Conservation (phyloP, 2,329 filamentous ascomycete genomes). For the Aspergillus sojae region DNA sequence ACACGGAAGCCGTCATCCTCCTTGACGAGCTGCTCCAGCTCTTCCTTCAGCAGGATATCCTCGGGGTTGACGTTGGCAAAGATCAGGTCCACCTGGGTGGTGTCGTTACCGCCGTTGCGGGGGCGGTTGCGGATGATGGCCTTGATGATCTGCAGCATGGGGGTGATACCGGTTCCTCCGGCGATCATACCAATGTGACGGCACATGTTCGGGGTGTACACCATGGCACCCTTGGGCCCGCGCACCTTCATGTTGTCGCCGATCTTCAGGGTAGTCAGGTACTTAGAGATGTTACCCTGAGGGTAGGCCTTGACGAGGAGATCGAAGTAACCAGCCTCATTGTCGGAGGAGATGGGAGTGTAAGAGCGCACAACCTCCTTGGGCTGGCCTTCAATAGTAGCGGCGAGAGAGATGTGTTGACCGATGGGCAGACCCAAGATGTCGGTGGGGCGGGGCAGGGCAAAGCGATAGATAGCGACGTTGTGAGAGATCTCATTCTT, state of each 20-base stretch:
- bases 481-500: constrained; percentile 98
- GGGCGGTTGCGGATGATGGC: constrained; percentile 80
- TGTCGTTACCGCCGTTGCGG: constrained; percentile 69
- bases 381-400: constrained; percentile 71
- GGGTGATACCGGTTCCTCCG: constrained; percentile 95
- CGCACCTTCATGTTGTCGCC: constrained; percentile 87
- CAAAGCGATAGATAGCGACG: constrained; percentile 97
- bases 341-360: constrained; percentile 87
- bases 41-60: constrained; percentile 91
- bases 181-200: constrained; percentile 97
- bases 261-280: constrained; percentile 80
- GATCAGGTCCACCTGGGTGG: constrained; percentile 88
- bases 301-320: constrained; percentile 98
- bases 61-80: constrained; percentile 94
- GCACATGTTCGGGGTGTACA: constrained; percentile 96
- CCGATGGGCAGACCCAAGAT: constrained; percentile 97
- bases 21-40: constrained; percentile 76
- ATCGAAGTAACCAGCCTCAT: constrained; percentile 89
- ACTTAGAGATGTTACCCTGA: constrained; percentile 93
- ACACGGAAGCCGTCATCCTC: constrained; percentile 82
- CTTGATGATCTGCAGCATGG: constrained; percentile 95
- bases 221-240: constrained; percentile 96
- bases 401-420: constrained; percentile 96
- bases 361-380: constrained; percentile 91
- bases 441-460: constrained; percentile 72